These are phyloP conservation scores for Aspergillus ostianus DNA, from an alignment of 495 filamentous ascomycete genomes.

Conservation along the genomic window DNA sequence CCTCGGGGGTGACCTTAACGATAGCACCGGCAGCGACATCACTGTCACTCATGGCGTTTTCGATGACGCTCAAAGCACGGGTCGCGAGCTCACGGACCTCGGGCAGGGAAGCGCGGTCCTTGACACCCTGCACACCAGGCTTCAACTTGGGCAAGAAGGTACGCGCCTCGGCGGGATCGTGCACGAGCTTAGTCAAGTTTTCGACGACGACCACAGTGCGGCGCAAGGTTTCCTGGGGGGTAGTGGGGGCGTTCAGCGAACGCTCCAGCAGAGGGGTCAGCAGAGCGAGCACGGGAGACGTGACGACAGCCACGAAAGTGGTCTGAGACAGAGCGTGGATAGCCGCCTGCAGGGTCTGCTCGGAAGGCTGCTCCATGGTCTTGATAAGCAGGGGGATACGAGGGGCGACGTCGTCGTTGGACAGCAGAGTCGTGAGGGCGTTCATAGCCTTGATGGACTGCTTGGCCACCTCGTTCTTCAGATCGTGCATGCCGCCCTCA, in stretches of 20 bases:
- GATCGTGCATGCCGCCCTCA: conserved; percentile 92
- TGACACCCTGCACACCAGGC: conserved; percentile 87
- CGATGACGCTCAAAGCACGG: conserved; percentile 79
- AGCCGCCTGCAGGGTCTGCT: conserved; percentile 85
- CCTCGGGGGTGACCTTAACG: conserved; percentile 67
- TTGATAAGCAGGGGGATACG: conserved; percentile 91
- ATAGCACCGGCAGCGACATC: conserved; percentile 57
- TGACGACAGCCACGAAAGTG: conserved; percentile 97
- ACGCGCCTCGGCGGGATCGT: conserved; percentile 93
- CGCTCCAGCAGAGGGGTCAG: conserved; percentile 94
- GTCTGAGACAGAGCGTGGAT: conserved; percentile 97
- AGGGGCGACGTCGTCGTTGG: conserved; percentile 94
- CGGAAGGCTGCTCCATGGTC: conserved; percentile 90
- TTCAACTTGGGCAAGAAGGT: conserved; percentile 95
- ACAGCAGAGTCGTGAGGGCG: conserved; percentile 82
- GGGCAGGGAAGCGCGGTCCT: conserved; percentile 84
- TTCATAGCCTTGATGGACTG: conserved; percentile 88
- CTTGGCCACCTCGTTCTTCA: conserved; percentile 88
- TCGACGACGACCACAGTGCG: conserved; percentile 98
- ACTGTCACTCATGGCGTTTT: conserved; percentile 84
- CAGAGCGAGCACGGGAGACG: conserved; percentile 95
- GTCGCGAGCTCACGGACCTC: conserved; percentile 91
- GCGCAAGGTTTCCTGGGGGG: conserved; percentile 89
- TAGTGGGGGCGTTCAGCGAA: conserved; percentile 83
- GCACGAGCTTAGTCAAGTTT: conserved; percentile 97